phyloP scores from a whole-genome alignment of 75 land plant species.

The Pinus taeda region DNA sequence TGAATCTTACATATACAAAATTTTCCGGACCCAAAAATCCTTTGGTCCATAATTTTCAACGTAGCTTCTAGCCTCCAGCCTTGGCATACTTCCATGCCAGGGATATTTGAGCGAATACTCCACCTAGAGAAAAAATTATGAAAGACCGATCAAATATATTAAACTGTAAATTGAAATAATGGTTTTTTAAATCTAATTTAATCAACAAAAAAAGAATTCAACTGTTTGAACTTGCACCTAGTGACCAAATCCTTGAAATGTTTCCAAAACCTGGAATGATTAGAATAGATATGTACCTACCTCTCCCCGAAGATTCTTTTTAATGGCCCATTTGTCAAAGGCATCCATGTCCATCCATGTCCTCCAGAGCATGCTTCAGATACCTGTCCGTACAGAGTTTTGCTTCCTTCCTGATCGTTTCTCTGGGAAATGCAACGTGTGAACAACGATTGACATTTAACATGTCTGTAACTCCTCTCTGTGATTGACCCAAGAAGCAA shows the following conservation, averaged over 20 bases:
- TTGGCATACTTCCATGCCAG: conserved; percentile 19
- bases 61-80: conserved; percentile 31
- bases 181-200: too few species aligned
- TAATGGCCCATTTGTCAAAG: conserved; percentile 28
- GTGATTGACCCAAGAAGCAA: conserved; percentile 26
- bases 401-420: conserved; percentile 25
- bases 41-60: conserved; percentile 29
- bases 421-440: conserved; percentile 22
- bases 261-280: too few species aligned
- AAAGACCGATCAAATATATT: background rate
- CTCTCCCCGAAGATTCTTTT: conserved; percentile 18
- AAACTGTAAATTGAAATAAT: too few species aligned
- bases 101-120: conserved; percentile 19
- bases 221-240: too few species aligned
- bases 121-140: conserved; percentile 14
- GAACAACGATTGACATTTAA: conserved; percentile 20
- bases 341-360: background rate
- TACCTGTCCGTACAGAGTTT: conserved; percentile 4
- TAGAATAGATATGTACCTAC: background rate
- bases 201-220: too few species aligned
- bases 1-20: conserved; percentile 23
- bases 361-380: conserved; percentile 10
- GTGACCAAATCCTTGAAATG: too few species aligned
- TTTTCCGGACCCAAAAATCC: conserved; percentile 38
- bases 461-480: conserved; percentile 27